phyloP scores from a whole-genome alignment of 2,329 filamentous ascomycete genomes.

The Aspergillus brasiliensis region DNA sequence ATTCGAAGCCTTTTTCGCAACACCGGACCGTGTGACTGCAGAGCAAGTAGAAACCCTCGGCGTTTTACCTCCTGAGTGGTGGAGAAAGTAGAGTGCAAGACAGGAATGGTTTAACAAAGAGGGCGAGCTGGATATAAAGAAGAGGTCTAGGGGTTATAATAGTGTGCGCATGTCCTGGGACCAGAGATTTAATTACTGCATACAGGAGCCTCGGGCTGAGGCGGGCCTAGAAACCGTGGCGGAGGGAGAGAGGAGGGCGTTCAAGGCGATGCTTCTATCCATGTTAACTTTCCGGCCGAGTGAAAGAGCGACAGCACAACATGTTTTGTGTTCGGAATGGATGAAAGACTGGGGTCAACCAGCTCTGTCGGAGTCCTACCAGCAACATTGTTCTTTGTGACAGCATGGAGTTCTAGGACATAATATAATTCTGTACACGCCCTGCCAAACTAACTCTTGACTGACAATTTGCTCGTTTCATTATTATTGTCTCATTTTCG shows the following conservation, averaged over 20 bases:
- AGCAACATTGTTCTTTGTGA: no score
- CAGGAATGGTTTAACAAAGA: conserved; percentile 25
- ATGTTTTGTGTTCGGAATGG: conserved; percentile 28
- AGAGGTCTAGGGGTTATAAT: conserved; percentile 3
- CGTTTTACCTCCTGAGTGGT: conserved; percentile 31
- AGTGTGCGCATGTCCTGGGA: conserved; percentile 16
- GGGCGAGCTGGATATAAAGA: conserved; percentile 8
- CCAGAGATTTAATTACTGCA: conserved; percentile 18
- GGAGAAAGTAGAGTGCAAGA: conserved; percentile 10
- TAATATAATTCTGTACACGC: no score
- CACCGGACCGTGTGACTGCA: conserved; percentile 32
- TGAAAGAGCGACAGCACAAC: conserved; percentile 24
- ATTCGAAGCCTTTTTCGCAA: conserved; percentile 31
- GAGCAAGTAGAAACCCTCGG: conserved; percentile 38
- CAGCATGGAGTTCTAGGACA: no score
- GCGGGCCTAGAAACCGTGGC: conserved; percentile 16
- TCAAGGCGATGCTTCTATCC: conserved; percentile 25
- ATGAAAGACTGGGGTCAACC: conserved; percentile 26
- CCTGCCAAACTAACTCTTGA: no score
- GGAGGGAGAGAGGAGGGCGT: conserved; percentile 24
- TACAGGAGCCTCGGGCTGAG: conserved; percentile 30
- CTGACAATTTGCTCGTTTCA: no score
- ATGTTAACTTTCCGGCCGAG: conserved; percentile 28
- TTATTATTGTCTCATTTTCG: no score
- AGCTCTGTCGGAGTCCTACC: no score